Percentiles rank a stretch among this genome's conserved stretches.
These are phyloP conservation scores for Eucalyptus sp. DNA, from an alignment of 345 rosid species.

Conservation along the genomic window DNA sequence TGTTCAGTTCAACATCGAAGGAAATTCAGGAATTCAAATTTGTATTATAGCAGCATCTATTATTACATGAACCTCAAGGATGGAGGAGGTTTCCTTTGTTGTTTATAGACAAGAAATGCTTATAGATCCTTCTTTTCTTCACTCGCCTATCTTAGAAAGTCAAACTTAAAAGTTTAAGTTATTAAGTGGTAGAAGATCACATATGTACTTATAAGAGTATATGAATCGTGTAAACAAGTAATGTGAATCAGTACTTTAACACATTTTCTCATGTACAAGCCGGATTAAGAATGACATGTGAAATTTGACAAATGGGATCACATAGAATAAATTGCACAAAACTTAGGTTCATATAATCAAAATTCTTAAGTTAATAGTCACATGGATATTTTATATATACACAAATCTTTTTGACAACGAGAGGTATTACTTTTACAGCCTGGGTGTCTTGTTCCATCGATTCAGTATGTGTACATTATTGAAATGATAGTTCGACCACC, in stretches of 20 bases:
- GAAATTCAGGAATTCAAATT: neutral
- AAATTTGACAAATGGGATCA: neutral
- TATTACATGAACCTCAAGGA: neutral
- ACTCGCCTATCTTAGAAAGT: rapidly evolving
- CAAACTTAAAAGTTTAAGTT: neutral
- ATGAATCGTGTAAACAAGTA: neutral
- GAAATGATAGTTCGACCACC: neutral
- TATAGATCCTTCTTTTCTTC: neutral
- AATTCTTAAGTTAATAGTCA: neutral
- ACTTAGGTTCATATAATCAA: neutral
- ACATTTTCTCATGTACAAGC: neutral
- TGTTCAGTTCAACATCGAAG: neutral
- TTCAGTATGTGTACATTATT: neutral
- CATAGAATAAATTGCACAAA: rapidly evolving
- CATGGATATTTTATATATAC: neutral
- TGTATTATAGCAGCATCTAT: neutral
- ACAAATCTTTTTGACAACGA: neutral
- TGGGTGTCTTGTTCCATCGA: neutral
- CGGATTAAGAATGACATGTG: rapidly evolving
- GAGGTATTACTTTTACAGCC: neutral
- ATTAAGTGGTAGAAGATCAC: neutral
- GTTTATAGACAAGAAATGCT: neutral
- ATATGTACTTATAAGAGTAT: neutral
- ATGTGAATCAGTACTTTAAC: neutral
- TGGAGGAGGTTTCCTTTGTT: neutral